These are phyloP conservation scores for Penicillium corylophilum DNA, from an alignment of 2,329 filamentous ascomycete genomes.

Conservation along the genomic window DNA sequence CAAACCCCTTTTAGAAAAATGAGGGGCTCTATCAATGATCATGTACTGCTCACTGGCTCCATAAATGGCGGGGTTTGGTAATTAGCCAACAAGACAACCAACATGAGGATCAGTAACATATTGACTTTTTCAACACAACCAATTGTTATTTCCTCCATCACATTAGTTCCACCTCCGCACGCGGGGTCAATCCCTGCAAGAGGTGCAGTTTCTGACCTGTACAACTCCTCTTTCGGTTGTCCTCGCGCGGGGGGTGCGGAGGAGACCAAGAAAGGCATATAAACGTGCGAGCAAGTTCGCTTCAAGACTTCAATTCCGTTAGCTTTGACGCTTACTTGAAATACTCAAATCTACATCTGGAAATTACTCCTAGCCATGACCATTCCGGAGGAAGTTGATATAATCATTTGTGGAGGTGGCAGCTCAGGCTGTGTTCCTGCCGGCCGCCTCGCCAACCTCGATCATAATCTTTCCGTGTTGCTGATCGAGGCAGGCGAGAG, in stretches of 20 bases:
- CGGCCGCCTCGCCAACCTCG: constrained; percentile 66
- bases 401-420: constrained; percentile 75
- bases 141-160: no score
- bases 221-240: not conserved
- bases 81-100: not conserved
- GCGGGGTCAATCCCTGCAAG: not conserved
- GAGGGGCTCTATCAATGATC: no score
- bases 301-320: not conserved
- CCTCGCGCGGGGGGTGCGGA: not conserved
- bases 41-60: no score
- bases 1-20: no score
- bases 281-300: not conserved
- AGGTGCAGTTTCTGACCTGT: not conserved
- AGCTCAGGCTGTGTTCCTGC: constrained; percentile 51
- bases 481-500: constrained; percentile 70
- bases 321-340: not conserved
- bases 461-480: constrained; percentile 70
- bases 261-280: not conserved
- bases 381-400: constrained; percentile 75
- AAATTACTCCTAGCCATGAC: no score
- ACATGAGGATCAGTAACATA: not conserved
- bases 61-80: not conserved
- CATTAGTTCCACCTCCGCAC: not conserved
- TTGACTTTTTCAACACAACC: not conserved
- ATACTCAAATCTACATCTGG: not conserved